Base-by-base conservation (phyloP, 495 filamentous ascomycete genomes). In the Lasiosphaeria hispida region DNA sequence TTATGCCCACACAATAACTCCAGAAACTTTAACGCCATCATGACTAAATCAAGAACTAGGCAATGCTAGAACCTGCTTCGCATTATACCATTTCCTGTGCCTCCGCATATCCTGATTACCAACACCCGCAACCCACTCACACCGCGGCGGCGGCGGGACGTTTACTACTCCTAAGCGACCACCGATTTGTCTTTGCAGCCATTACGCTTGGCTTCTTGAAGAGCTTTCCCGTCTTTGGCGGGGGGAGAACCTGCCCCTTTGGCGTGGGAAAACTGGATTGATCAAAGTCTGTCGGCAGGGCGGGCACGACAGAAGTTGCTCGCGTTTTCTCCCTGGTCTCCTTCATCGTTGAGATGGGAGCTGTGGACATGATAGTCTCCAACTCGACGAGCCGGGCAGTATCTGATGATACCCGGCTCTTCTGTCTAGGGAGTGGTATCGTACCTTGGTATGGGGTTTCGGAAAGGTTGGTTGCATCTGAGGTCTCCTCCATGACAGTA, bases 101-200 rank as follows among this genome's bases (percentile, higher is more conserved):
- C 5, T 30, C 23, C 23, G 5, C 5, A 5, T 30, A 5, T 30
- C 23, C 23, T 30, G 23, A 30, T 2, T 30, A 30, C 14, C 39
- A 48, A 23, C 15, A 10, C 1, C 15, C 14, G 14, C 37, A 17
- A 33, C 34, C 38, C 33, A 15, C 5, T 19, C 19, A 36, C 10
- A 9, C 58, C 9, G 67, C 64, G 4, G 66, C 57, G 0, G 55
- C 63, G 8, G 9, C 36, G 6, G 68, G 19, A 23, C 50, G 63
- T 48, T 61, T 61, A 34, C 55, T 62, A 33, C 61, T 57, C 53
- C 59, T 36, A 17, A 66, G 48, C 35, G 64, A 66, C 64, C 65
- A 69, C 14, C 65, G 55, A 33, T 51, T 67, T 61, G 57, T 68
- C 54, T 65, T 70, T n/a, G n/a, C n/a, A n/a, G n/a, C n/a, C n/a